Conservation (phyloP, 306 rosid genomes). For the Vicia villosa region DNA sequence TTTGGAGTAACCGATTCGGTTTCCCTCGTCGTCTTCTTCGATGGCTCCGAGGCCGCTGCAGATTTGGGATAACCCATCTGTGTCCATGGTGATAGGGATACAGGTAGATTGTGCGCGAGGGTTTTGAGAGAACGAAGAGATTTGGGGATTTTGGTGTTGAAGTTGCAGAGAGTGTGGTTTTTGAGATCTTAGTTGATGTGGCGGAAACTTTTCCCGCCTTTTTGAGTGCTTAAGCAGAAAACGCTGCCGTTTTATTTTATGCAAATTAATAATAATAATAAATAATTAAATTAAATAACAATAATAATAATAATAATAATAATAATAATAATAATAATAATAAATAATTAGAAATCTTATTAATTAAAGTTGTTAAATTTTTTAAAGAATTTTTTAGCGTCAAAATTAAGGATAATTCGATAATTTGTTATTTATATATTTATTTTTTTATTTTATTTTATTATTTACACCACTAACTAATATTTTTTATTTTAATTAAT, state of each 20-base stretch:
- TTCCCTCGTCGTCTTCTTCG: constrained; percentile 62
- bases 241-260: constrained; percentile 5
- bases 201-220: constrained; percentile 34
- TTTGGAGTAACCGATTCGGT: constrained; percentile 63
- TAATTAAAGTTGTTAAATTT: no score
- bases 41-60: constrained; percentile 71
- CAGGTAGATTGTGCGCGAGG: constrained; percentile 2
- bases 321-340: no score
- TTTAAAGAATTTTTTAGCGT: no score
- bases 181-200: constrained; percentile 24
- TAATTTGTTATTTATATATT: no score
- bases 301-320: no score
- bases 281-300: no score
- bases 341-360: no score
- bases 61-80: constrained; percentile 74
- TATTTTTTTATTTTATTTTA: no score
- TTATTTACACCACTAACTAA: no score
- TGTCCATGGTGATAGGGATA: constrained; percentile 51
- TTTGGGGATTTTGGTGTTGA: neutral
- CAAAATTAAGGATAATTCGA: no score
- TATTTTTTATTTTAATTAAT: no score
- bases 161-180: constrained; percentile 7
- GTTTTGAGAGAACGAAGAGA: constrained; percentile 7
- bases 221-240: neutral
- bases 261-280: neutral